Evolutionary conservation across 352 stramenopile genomes (phyloP).

Genomic region (Pythium phragmitis): DNA sequence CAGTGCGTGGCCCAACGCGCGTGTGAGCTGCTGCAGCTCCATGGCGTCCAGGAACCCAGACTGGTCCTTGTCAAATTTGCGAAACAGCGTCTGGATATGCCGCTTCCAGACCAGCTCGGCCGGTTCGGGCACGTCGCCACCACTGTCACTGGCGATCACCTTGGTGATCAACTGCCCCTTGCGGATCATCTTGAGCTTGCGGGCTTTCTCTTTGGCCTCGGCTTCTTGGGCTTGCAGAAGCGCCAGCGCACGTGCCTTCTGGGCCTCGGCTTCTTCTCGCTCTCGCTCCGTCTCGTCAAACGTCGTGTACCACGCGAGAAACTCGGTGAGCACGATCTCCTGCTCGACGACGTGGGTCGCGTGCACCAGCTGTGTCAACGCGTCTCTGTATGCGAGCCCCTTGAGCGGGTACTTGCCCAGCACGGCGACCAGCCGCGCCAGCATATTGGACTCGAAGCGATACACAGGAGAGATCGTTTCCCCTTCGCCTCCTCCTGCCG

Average conservation of each 20-base stretch:
- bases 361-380: constrained; percentile 46
- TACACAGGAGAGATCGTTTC: constrained; percentile 7
- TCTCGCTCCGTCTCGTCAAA: constrained; percentile 52
- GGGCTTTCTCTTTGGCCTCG: constrained; percentile 40
- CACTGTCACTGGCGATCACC: constrained; percentile 16
- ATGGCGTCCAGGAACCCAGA: constrained; percentile 56
- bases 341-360: constrained; percentile 28
- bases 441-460: constrained; percentile 55
- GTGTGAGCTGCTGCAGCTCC: constrained; percentile 48
- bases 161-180: constrained; percentile 36
- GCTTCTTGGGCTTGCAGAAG: constrained; percentile 41
- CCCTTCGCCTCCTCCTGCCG: neutral
- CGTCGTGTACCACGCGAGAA: constrained; percentile 51
- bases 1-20: constrained; percentile 51
- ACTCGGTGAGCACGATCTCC: constrained; percentile 45
- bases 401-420: constrained; percentile 55
- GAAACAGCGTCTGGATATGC: constrained; percentile 43
- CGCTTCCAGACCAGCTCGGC: constrained; percentile 26
- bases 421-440: constrained; percentile 49
- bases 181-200: constrained; percentile 35
- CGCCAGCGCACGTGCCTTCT: constrained; percentile 44
- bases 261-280: constrained; percentile 42
- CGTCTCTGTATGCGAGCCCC: constrained; percentile 47
- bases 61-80: constrained; percentile 51
- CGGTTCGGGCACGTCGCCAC: constrained; percentile 1